These are phyloP conservation scores for Tylopilus sp. DNA, from an alignment of 768 basidiomycete species.

Conservation along the genomic window DNA sequence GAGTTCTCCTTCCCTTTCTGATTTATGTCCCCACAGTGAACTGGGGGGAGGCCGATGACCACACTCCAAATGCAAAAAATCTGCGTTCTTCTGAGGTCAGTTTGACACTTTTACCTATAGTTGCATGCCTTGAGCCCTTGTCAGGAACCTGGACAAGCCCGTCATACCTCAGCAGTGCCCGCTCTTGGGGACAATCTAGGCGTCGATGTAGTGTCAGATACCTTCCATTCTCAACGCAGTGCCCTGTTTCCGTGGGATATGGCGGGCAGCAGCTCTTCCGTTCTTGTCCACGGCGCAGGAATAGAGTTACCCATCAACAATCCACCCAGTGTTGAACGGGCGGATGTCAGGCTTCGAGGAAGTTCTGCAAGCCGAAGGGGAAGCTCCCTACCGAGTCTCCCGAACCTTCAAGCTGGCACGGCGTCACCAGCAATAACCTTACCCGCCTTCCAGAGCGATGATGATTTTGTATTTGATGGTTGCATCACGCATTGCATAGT, in stretches of 20 bases:
- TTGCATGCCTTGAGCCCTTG: constrained; percentile 11
- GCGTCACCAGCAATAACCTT: constrained; percentile 50
- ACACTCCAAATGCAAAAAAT: constrained; percentile 17
- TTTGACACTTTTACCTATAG: background rate
- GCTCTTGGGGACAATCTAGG: constrained; percentile 48
- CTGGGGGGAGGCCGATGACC: constrained; percentile 19
- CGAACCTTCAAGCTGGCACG: constrained; percentile 37
- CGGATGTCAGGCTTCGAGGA: constrained; percentile 51
- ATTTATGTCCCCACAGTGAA: constrained; percentile 18
- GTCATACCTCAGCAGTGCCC: constrained; percentile 60
- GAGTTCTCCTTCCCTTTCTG: background rate
- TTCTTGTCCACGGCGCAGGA: constrained; percentile 35
- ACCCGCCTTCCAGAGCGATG: constrained; percentile 43
- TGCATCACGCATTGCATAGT: constrained; percentile 11
- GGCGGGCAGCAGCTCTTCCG: constrained; percentile 64
- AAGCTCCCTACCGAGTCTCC: constrained; percentile 54
- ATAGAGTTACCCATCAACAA: constrained; percentile 38
- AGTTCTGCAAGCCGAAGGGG: constrained; percentile 54
- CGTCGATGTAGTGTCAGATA: constrained; percentile 40
- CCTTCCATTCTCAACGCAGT: constrained; percentile 56
- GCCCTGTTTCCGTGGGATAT: constrained; percentile 84
- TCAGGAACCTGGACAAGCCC: constrained; percentile 85
- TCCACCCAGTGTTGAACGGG: constrained; percentile 47
- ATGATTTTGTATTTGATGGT: constrained; percentile 71
- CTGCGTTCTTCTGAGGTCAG: constrained; percentile 64